Evolutionary conservation across 306 rosid genomes (phyloP).

Genomic region (Mimosa pudica): DNA sequence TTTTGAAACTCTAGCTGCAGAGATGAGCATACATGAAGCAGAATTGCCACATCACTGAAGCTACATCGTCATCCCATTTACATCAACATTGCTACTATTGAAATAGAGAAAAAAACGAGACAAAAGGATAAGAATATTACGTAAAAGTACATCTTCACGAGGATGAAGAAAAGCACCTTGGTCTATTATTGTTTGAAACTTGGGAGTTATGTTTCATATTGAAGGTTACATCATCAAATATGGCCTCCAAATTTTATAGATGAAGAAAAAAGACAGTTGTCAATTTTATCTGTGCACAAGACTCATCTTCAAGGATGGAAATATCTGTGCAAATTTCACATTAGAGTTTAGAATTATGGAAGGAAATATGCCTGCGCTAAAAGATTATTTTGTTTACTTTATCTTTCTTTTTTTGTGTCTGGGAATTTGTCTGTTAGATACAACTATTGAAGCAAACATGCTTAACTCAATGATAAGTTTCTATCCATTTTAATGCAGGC

Average conservation of each 20-base stretch:
- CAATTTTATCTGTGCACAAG: background rate
- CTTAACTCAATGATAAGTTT: background rate
- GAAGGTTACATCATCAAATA: conserved; percentile 17
- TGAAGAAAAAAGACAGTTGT: background rate
- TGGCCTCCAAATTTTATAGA: background rate
- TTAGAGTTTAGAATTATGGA: too few relatives aligned
- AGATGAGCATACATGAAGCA: background rate
- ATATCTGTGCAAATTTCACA: background rate
- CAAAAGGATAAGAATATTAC: background rate
- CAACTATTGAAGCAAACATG: background rate
- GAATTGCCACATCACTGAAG: background rate
- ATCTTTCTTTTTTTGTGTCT: background rate
- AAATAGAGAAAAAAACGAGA: background rate
- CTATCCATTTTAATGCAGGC: conserved; percentile 33
- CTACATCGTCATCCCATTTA: background rate
- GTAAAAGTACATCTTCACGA: background rate
- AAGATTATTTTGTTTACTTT: background rate
- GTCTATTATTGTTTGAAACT: background rate
- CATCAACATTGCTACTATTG: background rate
- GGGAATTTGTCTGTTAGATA: conserved; percentile 12
- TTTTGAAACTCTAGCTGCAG: background rate
- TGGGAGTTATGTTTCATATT: conserved; percentile 23
- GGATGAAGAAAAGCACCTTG: too few relatives aligned
- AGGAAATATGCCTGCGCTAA: background rate
- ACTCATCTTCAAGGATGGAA: background rate